phyloP scores from a whole-genome alignment of 352 stramenopile species.

The Phytopythium montanum region DNA sequence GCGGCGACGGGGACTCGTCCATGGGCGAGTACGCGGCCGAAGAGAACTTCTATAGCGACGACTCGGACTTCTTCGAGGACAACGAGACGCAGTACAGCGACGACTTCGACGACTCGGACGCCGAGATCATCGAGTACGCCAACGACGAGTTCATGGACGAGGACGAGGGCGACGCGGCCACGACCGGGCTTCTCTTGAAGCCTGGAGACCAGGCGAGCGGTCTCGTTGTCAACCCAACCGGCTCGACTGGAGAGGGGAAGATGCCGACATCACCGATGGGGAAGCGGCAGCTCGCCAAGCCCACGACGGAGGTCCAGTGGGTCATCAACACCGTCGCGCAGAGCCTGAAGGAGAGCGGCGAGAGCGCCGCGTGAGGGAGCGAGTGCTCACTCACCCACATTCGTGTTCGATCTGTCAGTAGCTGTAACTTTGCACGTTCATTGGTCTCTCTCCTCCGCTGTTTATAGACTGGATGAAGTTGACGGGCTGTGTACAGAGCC shows the following conservation, averaged over 20 bases:
- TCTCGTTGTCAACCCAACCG: background rate
- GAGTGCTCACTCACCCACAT: background rate
- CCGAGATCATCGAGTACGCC: constrained; percentile 76
- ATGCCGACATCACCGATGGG: constrained; percentile 7
- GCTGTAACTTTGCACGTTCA: background rate
- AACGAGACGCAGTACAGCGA: constrained; percentile 77
- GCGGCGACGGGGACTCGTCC: constrained; percentile 49
- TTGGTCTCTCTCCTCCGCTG: background rate
- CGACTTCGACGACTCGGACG: constrained; percentile 75
- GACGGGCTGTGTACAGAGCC: background rate
- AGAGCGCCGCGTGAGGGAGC: constrained; percentile 27
- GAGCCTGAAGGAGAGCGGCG: constrained; percentile 57
- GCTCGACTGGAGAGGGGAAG: background rate
- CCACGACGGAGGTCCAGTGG: constrained; percentile 60
- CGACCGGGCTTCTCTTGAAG: background rate
- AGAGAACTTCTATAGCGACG: constrained; percentile 85
- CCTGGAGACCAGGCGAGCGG: background rate
- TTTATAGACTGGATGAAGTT: background rate
- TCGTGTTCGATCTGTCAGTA: background rate
- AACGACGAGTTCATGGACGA: constrained; percentile 59
- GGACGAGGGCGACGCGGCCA: constrained; percentile 17
- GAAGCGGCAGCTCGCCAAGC: constrained; percentile 11
- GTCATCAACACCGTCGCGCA: constrained; percentile 72
- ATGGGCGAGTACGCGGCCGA: constrained; percentile 70
- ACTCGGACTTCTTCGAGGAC: constrained; percentile 69